phyloP scores from a whole-genome alignment of 805 yeast species.

The Jamesozyma rosinii region DNA sequence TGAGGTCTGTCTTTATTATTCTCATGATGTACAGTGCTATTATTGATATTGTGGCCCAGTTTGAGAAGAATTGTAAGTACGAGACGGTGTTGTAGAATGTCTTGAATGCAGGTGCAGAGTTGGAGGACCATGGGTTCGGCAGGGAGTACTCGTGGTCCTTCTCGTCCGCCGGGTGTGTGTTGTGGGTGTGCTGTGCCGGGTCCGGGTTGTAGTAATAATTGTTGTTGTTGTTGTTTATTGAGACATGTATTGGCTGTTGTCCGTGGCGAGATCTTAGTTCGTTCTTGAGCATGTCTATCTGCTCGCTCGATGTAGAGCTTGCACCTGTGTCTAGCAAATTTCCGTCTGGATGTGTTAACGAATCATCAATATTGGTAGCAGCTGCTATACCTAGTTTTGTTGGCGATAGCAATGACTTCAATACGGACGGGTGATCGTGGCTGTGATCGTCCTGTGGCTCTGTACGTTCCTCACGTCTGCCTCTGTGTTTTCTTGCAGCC shows the following conservation, averaged over 20 bases:
- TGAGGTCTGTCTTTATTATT: constrained; percentile 48
- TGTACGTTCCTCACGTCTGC: too few species aligned
- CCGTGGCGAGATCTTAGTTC: not conserved
- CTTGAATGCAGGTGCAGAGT: constrained; percentile 43
- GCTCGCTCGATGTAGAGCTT: constrained; percentile 4
- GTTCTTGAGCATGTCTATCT: not conserved
- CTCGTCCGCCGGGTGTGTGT: not conserved
- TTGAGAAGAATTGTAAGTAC: constrained; percentile 48
- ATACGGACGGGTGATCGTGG: not conserved
- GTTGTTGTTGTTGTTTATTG: constrained; percentile 21
- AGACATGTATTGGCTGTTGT: constrained; percentile 15
- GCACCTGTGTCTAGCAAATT: not conserved
- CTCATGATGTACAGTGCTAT: constrained; percentile 38
- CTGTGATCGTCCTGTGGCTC: too few species aligned
- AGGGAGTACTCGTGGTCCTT: constrained; percentile 17
- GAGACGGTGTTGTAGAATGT: constrained; percentile 51
- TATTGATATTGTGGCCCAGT: constrained; percentile 39
- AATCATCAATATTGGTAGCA: constrained; percentile 18
- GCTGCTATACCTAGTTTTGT: constrained; percentile 26
- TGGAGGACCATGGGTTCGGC: constrained; percentile 53
- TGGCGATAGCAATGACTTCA: constrained; percentile 17
- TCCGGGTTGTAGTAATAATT: constrained; percentile 9
- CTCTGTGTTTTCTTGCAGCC: too few species aligned
- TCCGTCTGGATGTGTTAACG: not conserved
- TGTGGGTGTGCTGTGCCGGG: not conserved